Base-by-base conservation (phyloP, 768 basidiomycete species). In the Boletus sp. region DNA sequence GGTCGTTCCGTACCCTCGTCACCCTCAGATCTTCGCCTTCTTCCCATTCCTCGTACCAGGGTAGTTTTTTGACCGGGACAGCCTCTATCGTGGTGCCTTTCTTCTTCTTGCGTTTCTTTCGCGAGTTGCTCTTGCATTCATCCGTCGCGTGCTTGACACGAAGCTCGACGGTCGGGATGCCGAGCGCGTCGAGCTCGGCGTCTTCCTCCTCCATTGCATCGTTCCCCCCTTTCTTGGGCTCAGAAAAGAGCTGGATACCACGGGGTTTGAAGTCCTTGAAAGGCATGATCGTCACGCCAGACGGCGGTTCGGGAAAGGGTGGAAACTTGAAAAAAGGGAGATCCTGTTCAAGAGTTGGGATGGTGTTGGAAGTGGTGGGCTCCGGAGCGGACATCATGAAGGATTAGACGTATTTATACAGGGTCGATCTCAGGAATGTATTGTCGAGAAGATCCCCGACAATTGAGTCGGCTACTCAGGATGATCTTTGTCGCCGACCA, bases 1-100 rank as follows among this genome's bases (percentile, higher is more conserved):
- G 67, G 63, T 87, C 75, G 53, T 79, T 80, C 34, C 69, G 72
- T 39, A 69, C 70, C 29, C 64, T 70, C 5, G 65, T 70, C 37
- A 73, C 67, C 54, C 82, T 73, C 32, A 76, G 68, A 45, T 75
- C 68, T 65, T 90, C 87, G 4, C 72, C 74, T 39, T 85, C 81
- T 47, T 79, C 79, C 89, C 89, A 91, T n/a, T 81, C 72, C 55
- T 88, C 82, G 73, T 79, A 87, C 88, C 88, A 91, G 39, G 74
- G 72, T 17, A 63, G 50, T 48, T 66, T 69, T 32, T 67, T 69
- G 43, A 55, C 54, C 2, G 64, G 62, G 17, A 57, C 52, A 13
- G 34, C 62, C 19, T 60, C 61, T 5, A 41, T 40, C 9, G 43
- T 60, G 51, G 64, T 50, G 4, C 61, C 58, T 34, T 68, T 68